A percentile compares a stretch with the other conserved stretches of the same genome.
Evolutionary conservation across 2,329 filamentous ascomycete species (phyloP).

Genomic region (Clonostachys chloroleuca): DNA sequence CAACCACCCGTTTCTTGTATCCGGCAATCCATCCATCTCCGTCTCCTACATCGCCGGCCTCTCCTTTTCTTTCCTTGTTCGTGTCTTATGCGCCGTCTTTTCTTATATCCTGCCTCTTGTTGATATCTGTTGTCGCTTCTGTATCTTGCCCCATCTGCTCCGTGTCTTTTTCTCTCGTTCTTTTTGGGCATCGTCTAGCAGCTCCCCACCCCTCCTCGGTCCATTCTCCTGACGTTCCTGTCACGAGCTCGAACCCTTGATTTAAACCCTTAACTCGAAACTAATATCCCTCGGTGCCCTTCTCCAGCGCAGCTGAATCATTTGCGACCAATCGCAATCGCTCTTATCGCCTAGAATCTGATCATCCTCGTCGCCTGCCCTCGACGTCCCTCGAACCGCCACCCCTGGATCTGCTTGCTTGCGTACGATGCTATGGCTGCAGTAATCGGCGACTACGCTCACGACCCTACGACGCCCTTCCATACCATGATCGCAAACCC

Average conservation of each 20-base stretch:
- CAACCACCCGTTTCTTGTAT: not conserved
- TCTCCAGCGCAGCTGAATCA: too few species aligned
- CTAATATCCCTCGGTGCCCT: too few species aligned
- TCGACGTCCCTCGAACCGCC: too few species aligned
- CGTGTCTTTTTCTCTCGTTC: not conserved
- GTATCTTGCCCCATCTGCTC: too few species aligned
- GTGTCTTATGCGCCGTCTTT: not conserved
- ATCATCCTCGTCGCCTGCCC: too few species aligned
- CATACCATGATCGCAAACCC: constrained; percentile 62
- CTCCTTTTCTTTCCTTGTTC: not conserved
- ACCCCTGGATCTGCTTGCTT: too few species aligned
- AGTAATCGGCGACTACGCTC: constrained; percentile 67
- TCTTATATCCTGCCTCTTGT: not conserved
- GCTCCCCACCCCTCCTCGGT: not conserved
- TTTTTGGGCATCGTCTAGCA: not conserved
- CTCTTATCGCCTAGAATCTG: too few species aligned
- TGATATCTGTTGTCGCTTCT: not conserved
- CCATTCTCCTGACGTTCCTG: too few species aligned
- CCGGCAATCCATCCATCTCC: not conserved
- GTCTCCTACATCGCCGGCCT: not conserved
- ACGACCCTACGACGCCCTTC: constrained; percentile 62
- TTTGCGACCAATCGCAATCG: too few species aligned
- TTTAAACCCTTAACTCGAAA: too few species aligned
- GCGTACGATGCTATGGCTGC: constrained; percentile 51
- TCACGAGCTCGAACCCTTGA: too few species aligned